phyloP scores from a whole-genome alignment of 257 asterid genomes.

The Nicotiana paniculata region DNA sequence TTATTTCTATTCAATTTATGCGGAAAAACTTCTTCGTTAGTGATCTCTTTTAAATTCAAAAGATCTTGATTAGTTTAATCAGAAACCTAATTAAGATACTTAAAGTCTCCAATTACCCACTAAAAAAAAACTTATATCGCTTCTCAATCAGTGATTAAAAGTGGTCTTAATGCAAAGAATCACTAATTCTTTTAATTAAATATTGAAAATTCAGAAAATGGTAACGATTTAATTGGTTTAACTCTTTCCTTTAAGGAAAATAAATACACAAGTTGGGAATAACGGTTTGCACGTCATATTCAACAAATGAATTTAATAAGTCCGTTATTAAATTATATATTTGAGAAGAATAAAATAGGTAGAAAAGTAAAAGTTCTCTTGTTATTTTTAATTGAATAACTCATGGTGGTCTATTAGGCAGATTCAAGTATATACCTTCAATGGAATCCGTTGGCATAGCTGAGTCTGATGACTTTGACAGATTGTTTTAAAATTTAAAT shows the following conservation, averaged over 20 bases:
- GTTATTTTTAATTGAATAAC: background rate
- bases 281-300: background rate
- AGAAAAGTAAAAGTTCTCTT: background rate
- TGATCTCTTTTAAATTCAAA: background rate
- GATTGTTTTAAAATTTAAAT: background rate
- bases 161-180: background rate
- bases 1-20: background rate
- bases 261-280: background rate
- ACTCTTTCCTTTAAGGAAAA: background rate
- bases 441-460: background rate
- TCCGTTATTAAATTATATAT: background rate
- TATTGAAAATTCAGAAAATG: background rate
- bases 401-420: background rate
- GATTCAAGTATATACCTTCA: background rate
- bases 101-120: background rate
- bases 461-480: slow-evolving; percentile 2
- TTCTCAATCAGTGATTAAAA: background rate
- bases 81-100: background rate
- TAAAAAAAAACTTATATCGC: background rate
- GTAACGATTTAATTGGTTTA: background rate
- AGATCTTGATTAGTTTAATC: background rate
- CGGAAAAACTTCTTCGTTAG: background rate
- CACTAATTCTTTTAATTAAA: background rate
- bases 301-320: background rate
- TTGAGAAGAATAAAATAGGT: background rate